phyloP scores from a whole-genome alignment of 495 filamentous ascomycete genomes.

The Tuber indicum region DNA sequence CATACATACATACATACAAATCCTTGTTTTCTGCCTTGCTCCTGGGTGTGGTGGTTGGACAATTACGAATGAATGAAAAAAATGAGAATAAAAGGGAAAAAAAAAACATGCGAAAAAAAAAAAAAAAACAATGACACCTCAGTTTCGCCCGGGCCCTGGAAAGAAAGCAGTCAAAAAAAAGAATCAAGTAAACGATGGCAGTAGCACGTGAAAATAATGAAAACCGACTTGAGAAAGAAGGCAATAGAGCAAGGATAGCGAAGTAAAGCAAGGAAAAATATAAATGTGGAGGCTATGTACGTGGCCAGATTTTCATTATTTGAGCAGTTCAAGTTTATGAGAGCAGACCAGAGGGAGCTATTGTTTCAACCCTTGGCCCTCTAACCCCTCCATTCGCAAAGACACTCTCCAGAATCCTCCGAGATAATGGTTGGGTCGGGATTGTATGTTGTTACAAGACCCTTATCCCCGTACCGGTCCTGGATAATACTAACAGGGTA shows the following conservation, averaged over 20 bases:
- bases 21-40: background rate
- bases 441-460: conserved; percentile 43
- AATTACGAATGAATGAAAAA: background rate
- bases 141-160: background rate
- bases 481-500: conserved; percentile 75
- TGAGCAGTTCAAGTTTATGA: background rate
- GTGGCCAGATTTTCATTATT: background rate
- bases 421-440: conserved; percentile 54
- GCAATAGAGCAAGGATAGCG: background rate
- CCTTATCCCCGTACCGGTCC: conserved; percentile 69
- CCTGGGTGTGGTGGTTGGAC: background rate
- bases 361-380: conserved; percentile 21
- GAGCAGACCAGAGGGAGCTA: background rate
- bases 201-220: background rate
- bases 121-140: background rate
- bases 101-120: background rate
- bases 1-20: background rate
- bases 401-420: conserved; percentile 60
- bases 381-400: conserved; percentile 69
- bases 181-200: background rate
- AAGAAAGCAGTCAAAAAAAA: background rate
- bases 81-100: background rate
- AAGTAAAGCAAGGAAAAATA: background rate
- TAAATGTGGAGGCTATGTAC: background rate
- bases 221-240: background rate